Base-by-base conservation (phyloP, 352 stramenopile genomes). In the Bremia lactucae region DNA sequence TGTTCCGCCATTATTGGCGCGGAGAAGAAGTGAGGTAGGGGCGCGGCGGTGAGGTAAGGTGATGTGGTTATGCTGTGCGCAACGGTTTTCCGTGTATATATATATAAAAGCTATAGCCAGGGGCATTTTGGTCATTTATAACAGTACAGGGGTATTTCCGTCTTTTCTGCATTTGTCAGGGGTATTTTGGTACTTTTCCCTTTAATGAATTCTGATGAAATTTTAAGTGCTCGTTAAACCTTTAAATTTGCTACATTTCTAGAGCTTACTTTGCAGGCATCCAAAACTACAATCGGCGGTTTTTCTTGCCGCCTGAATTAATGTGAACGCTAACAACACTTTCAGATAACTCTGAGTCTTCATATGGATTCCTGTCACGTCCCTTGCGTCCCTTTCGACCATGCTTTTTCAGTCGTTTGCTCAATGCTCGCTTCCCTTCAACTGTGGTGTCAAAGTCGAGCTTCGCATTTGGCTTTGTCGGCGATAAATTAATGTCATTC, bases 351-450 rank as follows among this genome's bases (percentile, higher is more conserved):
- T 94, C 80, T 33, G 71, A 80, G 55, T 95, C 80, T 52, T 91
- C 83, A 63, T 99, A 99, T 25, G 95, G 95, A 65, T 98, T 97
- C 59, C 97, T 97, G 45, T 98, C 93, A 23, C 94, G 73, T 13
- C 87, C 67, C 66, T 98, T 98, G 11, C 87, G 74, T 24, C 89
- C 88, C 62, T 98, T 98, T 46, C 97, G 96, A 7, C 95, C 95
- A 67, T 96, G 95, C 44, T 92, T 89, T 53, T 96, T 92, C 43
- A 93, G 52, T 2, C 80, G 65, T 59, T 93, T 93, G 61, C 77
- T 90, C 24, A 78, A 41, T 0, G 62, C 55, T 11, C 46, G 52
- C 55, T 93, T 93, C 54, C 83, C 72, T 36, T 88, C 73, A 2
- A 59, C 62, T 6, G 55, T 73, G 11, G 69, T 71, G 55, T 92